These are phyloP conservation scores for Nakaseomyces delphensis DNA, from an alignment of 1,139 yeast species.

Conservation along the genomic window DNA sequence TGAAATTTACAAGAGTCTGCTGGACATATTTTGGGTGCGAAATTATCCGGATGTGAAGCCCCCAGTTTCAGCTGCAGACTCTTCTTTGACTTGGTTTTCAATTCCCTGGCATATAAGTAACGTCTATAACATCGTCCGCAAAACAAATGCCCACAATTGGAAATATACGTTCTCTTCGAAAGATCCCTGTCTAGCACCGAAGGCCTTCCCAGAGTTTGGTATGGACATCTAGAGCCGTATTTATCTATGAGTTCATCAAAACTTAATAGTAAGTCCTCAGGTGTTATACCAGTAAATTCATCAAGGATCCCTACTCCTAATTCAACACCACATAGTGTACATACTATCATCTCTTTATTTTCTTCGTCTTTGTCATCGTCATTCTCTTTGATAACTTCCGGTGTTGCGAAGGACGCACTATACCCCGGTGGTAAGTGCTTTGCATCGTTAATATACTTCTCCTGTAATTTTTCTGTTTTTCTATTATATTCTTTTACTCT, in stretches of 20 bases:
- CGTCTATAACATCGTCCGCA: slow-evolving; percentile 71
- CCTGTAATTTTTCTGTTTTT: slow-evolving; percentile 26
- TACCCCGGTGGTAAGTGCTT: slow-evolving; percentile 20
- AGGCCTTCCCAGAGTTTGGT: slow-evolving; percentile 45
- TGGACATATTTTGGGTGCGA: slow-evolving; percentile 31
- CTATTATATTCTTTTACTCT: slow-evolving; percentile 29
- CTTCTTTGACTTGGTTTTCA: slow-evolving; percentile 15
- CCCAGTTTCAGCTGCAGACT: slow-evolving; percentile 22
- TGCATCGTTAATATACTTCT: slow-evolving; percentile 18
- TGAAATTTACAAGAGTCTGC: slow-evolving; percentile 22
- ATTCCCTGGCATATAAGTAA: slow-evolving; percentile 24
- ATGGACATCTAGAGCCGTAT: slow-evolving; percentile 48
- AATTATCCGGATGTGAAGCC: slow-evolving; percentile 31
- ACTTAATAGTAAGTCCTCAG: slow-evolving; percentile 19
- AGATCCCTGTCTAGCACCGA: slow-evolving; percentile 51
- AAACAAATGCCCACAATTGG: slow-evolving; percentile 75
- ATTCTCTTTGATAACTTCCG: slow-evolving; percentile 29
- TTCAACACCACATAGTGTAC: slow-evolving; percentile 62
- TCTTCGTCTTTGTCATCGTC: slow-evolving; percentile 22
- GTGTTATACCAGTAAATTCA: slow-evolving; percentile 34
- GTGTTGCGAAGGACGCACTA: slow-evolving; percentile 27
- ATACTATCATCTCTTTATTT: slow-evolving; percentile 40
- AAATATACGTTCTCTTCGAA: slow-evolving; percentile 58
- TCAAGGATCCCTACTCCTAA: slow-evolving; percentile 65
- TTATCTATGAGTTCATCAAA: slow-evolving; percentile 29